A percentile compares a stretch with the other conserved stretches of the same genome.
These are phyloP conservation scores for Jaltomata sinuosa DNA, from an alignment of 257 asterid species.

Conservation along the genomic window DNA sequence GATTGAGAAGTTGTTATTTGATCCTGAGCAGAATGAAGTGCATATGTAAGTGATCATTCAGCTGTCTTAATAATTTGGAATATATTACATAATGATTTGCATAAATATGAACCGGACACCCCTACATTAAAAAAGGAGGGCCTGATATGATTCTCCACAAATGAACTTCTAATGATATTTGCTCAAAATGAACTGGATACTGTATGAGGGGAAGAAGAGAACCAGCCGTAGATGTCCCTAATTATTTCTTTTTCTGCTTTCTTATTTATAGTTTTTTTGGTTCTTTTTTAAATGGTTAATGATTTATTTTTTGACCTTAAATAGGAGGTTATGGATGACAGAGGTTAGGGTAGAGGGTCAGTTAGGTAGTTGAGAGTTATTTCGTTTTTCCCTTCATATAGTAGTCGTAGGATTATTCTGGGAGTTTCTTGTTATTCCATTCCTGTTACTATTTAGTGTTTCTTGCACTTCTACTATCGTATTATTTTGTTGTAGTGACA, in stretches of 20 bases:
- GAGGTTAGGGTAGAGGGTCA: too few species aligned
- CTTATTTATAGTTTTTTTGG: not conserved
- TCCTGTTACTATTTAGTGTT: not conserved
- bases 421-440: not conserved
- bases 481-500: not conserved
- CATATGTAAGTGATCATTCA: slow-evolving; percentile 52
- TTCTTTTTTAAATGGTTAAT: not conserved
- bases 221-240: not conserved
- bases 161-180: not conserved
- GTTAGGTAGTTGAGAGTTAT: too few species aligned
- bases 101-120: not conserved
- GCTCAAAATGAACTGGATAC: not conserved
- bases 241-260: not conserved
- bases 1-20: slow-evolving; percentile 63
- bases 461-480: not conserved
- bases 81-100: not conserved
- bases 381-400: too few species aligned
- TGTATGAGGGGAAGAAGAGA: not conserved
- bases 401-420: too few species aligned
- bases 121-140: not conserved
- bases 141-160: not conserved
- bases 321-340: too few species aligned
- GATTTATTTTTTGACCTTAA: not conserved
- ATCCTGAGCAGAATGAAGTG: slow-evolving; percentile 73
- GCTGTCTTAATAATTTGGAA: not conserved